These are phyloP conservation scores for Colletotrichum navitas DNA, from an alignment of 2,329 filamentous ascomycete species.

Conservation along the genomic window DNA sequence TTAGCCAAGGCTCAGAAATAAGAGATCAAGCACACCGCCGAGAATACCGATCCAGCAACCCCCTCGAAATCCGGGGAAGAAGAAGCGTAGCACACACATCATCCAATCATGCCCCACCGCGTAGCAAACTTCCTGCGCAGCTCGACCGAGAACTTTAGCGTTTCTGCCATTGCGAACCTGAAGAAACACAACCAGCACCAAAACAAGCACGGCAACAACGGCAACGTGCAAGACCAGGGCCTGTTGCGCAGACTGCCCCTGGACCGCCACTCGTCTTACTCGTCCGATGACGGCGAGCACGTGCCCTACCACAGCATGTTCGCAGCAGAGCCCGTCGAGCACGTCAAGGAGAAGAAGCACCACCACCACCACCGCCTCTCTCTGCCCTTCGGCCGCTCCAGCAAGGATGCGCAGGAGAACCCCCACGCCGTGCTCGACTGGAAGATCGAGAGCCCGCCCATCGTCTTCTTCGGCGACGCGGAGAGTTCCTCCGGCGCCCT, in stretches of 20 bases:
- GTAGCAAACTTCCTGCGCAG: slow-evolving; percentile 69
- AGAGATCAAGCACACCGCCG: slow-evolving; percentile 24
- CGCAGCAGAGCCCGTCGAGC: slow-evolving; percentile 37
- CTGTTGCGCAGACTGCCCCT: slow-evolving; percentile 28
- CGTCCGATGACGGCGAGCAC: slow-evolving; percentile 41
- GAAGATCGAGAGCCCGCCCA: slow-evolving; percentile 86
- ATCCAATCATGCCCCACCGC: slow-evolving; percentile 65
- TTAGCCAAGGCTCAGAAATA: slow-evolving; percentile 30
- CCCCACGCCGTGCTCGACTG: slow-evolving; percentile 62
- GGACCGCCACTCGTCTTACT: slow-evolving; percentile 41
- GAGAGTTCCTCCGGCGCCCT: slow-evolving; percentile 85
- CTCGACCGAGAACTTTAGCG: slow-evolving; percentile 61
- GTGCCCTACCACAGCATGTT: slow-evolving; percentile 42
- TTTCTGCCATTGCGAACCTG: slow-evolving; percentile 58
- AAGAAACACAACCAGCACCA: slow-evolving; percentile 50
- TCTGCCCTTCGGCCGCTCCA: slow-evolving; percentile 53
- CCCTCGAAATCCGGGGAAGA: slow-evolving; percentile 32
- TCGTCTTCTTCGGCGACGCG: slow-evolving; percentile 84
- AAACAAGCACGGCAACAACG: slow-evolving; percentile 11
- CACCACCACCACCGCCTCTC: slow-evolving; percentile 52
- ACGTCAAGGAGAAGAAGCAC: slow-evolving; percentile 52
- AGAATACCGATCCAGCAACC: slow-evolving; percentile 10
- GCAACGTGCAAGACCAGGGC: slow-evolving; percentile 30
- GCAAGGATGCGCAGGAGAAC: slow-evolving; percentile 55
- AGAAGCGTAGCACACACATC: slow-evolving; percentile 15